Conservation (phyloP, 2,329 filamentous ascomycete species). For the Neurospora crassa region DNA sequence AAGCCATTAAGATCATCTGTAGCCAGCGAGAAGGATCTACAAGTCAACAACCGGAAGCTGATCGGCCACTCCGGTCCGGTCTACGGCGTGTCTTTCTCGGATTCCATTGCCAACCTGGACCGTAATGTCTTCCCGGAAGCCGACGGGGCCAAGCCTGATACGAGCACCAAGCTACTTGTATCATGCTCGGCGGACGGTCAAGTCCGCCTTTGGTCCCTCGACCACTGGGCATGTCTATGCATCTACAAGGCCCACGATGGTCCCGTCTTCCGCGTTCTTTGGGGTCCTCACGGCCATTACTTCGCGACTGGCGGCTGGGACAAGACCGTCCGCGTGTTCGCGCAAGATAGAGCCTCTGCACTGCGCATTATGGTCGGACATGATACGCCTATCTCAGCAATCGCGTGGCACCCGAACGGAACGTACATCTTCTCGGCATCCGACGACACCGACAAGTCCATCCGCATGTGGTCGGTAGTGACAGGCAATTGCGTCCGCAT, state of each 20-base stretch:
- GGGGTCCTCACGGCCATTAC: slow-evolving; percentile 92
- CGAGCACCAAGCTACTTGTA: slow-evolving; percentile 64
- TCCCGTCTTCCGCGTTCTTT: slow-evolving; percentile 78
- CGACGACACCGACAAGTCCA: slow-evolving; percentile 74
- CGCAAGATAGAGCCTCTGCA: slow-evolving; percentile 83
- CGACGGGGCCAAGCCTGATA: slow-evolving; percentile 33
- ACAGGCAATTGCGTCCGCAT: slow-evolving; percentile 82
- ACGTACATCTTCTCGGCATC: slow-evolving; percentile 90
- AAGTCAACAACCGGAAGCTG: slow-evolving; percentile 58
- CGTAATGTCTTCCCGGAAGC: slow-evolving; percentile 42
- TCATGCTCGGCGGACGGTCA: slow-evolving; percentile 83
- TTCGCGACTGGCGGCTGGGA: slow-evolving; percentile 84
- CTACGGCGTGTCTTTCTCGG: slow-evolving; percentile 81
- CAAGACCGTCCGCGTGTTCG: slow-evolving; percentile 83
- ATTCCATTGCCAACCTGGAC: slow-evolving; percentile 48
- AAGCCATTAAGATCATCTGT: slow-evolving; percentile 64
- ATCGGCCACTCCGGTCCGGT: slow-evolving; percentile 88
- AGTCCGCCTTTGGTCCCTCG: slow-evolving; percentile 85
- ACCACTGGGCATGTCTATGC: slow-evolving; percentile 85
- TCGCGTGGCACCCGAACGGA: slow-evolving; percentile 93
- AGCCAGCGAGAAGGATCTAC: slow-evolving; percentile 45
- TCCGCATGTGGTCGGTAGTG: slow-evolving; percentile 94
- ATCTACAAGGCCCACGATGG: slow-evolving; percentile 90
- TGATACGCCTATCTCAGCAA: slow-evolving; percentile 80
- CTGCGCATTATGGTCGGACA: slow-evolving; percentile 85